phyloP scores from a whole-genome alignment of 2,329 filamentous ascomycete genomes.

The Macrophomina tecta region DNA sequence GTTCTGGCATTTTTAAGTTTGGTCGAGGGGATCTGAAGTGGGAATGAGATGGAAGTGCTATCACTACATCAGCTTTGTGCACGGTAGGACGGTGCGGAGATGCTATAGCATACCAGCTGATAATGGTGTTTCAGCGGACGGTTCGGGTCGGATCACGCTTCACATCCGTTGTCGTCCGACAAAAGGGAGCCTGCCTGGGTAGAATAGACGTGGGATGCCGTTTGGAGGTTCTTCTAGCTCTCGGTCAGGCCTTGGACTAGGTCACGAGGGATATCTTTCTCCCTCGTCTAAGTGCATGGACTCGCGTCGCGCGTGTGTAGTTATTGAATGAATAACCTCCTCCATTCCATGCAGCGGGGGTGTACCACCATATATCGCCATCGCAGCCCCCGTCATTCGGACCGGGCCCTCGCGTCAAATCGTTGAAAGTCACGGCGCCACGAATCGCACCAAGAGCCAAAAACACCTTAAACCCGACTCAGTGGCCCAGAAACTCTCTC shows the following conservation, averaged over 20 bases:
- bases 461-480: neutral
- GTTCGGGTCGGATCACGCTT: neutral
- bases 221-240: no score
- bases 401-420: neutral
- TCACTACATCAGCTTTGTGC: neutral
- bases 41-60: neutral
- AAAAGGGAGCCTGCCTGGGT: no score
- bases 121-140: neutral
- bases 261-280: neutral
- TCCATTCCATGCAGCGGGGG: neutral
- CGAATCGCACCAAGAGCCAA: neutral
- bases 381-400: neutral
- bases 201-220: neutral
- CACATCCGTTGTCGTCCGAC: neutral
- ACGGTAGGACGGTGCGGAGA: constrained; percentile 9
- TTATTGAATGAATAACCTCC: neutral
- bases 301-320: neutral
- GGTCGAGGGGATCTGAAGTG: neutral
- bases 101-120: neutral
- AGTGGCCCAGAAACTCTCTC: neutral
- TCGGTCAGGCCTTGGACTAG: neutral
- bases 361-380: constrained; percentile 3
- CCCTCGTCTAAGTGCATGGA: neutral
- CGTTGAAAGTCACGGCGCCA: neutral
- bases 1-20: neutral